Percentiles rank a stretch among this genome's conserved stretches.
These are phyloP conservation scores for Coprinopsis cinerea DNA, from an alignment of 768 basidiomycete genomes.

Conservation along the genomic window DNA sequence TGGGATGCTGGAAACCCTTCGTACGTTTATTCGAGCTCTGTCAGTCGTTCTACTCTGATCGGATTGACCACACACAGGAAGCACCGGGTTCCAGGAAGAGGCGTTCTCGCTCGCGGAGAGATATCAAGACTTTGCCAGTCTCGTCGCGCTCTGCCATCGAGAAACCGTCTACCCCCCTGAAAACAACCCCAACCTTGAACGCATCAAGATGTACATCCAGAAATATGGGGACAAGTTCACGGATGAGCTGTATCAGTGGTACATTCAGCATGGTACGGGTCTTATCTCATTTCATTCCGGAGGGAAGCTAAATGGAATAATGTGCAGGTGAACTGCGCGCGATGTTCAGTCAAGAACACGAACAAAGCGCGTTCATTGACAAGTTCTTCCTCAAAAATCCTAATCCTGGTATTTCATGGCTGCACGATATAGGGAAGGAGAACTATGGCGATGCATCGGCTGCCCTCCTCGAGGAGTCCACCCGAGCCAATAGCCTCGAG, in stretches of 20 bases:
- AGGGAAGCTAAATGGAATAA: conserved; percentile 22
- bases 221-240: conserved; percentile 81
- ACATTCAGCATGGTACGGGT: conserved; percentile 75
- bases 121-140: conserved; percentile 77
- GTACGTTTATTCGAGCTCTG: conserved; percentile 37
- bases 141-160: conserved; percentile 80
- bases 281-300: not conserved
- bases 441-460: conserved; percentile 60
- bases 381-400: conserved; percentile 59
- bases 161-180: conserved; percentile 57
- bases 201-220: conserved; percentile 69
- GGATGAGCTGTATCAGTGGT: conserved; percentile 87
- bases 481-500: conserved; percentile 49
- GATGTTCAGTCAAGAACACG: conserved; percentile 72
- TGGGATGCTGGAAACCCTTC: conserved; percentile 71
- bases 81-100: conserved; percentile 54
- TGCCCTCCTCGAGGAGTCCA: conserved; percentile 58
- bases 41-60: not conserved
- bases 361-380: conserved; percentile 59
- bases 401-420: conserved; percentile 71
- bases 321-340: conserved; percentile 83
- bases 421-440: conserved; percentile 74
- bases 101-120: conserved; percentile 84
- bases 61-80: conserved; percentile 45
- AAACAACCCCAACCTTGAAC: conserved; percentile 54